Conservation (phyloP, 1,284 basidiomycete species). For the Cronartium quercuum region DNA sequence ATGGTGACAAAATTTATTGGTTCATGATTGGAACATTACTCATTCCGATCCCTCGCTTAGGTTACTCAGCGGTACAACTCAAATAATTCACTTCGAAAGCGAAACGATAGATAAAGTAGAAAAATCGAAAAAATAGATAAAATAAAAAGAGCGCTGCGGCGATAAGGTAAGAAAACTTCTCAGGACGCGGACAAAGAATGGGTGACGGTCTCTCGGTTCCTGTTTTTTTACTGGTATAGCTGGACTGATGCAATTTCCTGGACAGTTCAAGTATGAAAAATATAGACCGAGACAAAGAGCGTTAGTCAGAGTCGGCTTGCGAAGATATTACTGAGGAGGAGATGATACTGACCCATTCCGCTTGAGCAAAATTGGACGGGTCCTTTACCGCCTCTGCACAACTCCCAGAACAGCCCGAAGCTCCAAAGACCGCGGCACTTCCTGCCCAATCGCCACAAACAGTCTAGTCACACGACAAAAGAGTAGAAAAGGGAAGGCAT, state of each 20-base stretch:
- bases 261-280: neutral
- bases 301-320: neutral
- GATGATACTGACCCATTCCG: slow-evolving; percentile 43
- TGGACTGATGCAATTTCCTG: slow-evolving; percentile 33
- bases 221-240: slow-evolving; percentile 28
- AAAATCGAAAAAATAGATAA: too few relatives aligned
- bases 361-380: slow-evolving; percentile 57
- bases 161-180: too few relatives aligned
- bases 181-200: too few relatives aligned
- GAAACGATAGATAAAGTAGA: too few relatives aligned
- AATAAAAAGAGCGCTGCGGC: too few relatives aligned
- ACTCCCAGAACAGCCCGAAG: slow-evolving; percentile 62
- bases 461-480: slow-evolving; percentile 43
- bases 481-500: neutral
- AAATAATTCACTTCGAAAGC: too few relatives aligned
- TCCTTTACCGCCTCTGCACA: slow-evolving; percentile 63
- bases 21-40: too few relatives aligned
- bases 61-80: too few relatives aligned
- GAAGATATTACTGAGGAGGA: too few relatives aligned
- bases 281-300: neutral
- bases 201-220: too few relatives aligned
- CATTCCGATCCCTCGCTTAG: too few relatives aligned
- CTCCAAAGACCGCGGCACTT: slow-evolving; percentile 52
- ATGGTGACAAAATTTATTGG: too few relatives aligned
- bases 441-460: slow-evolving; percentile 82